Evolutionary conservation across 352 stramenopile species (phyloP).

Genomic region (Pythium rishiriense): DNA sequence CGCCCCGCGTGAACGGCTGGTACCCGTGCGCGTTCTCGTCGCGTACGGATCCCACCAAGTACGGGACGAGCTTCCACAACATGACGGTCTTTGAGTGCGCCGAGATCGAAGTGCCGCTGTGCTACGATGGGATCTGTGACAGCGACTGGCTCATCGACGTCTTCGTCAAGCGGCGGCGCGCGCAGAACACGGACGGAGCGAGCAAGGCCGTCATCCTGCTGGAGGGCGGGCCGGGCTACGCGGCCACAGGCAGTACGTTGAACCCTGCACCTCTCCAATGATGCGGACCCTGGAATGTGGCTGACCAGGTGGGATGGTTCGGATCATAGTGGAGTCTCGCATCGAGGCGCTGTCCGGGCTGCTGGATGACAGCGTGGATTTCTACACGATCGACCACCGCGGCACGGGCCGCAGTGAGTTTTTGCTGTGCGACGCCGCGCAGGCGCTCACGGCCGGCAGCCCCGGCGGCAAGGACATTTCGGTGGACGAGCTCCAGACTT

Average conservation of each 20-base stretch:
- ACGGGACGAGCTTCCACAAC: constrained; percentile 3
- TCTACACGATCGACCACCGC: constrained; percentile 38
- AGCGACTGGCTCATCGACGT: constrained; percentile 57
- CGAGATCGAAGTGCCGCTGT: constrained; percentile 65
- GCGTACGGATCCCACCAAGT: constrained; percentile 6
- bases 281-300: too few species aligned
- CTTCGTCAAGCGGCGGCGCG: constrained; percentile 38
- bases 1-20: constrained; percentile 53
- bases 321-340: neutral
- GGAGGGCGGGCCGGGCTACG: constrained; percentile 20
- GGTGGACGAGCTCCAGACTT: constrained; percentile 23
- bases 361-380: constrained; percentile 25
- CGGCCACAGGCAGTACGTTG: constrained; percentile 22
- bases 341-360: neutral
- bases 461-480: constrained; percentile 17
- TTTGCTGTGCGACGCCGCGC: constrained; percentile 28
- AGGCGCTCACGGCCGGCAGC: constrained; percentile 25
- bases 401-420: constrained; percentile 33
- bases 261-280: neutral
- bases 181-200: neutral
- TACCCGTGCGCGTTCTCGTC: constrained; percentile 48
- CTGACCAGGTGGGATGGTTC: neutral
- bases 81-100: constrained; percentile 53
- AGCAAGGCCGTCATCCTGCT: constrained; percentile 20
- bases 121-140: constrained; percentile 59